Evolutionary conservation across 2,329 filamentous ascomycete genomes (phyloP).

Genomic region (Myriangium duriaei): DNA sequence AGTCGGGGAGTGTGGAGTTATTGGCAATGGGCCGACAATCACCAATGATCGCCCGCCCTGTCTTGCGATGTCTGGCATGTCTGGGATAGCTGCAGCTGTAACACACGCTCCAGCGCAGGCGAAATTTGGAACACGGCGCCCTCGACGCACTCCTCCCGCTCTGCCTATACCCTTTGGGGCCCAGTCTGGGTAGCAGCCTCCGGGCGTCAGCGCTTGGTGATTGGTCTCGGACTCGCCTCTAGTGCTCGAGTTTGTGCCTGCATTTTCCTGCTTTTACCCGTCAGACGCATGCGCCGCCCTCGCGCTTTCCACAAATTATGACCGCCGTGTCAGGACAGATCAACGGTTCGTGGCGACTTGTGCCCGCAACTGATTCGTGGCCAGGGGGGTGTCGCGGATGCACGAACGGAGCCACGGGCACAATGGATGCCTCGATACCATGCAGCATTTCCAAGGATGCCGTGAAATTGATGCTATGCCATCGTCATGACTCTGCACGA

Average conservation of each 20-base stretch:
- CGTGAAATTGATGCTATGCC: too few species aligned
- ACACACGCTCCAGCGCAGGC: neutral
- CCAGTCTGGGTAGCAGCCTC: neutral
- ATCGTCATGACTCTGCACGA: too few species aligned
- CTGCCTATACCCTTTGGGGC: too few species aligned
- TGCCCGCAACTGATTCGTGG: neutral
- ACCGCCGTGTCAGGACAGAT: neutral
- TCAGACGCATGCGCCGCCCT: neutral
- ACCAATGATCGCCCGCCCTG: neutral
- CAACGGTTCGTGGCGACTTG: neutral
- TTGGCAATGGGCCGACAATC: neutral
- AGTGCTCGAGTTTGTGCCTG: slow-evolving; percentile 9
- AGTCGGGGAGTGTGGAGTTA: neutral
- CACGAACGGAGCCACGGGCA: neutral
- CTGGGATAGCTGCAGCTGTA: neutral
- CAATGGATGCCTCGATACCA: too few species aligned
- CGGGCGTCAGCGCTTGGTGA: neutral
- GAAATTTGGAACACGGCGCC: neutral
- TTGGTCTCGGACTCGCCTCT: neutral
- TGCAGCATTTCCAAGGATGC: too few species aligned
- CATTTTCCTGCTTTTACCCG: slow-evolving; percentile 9
- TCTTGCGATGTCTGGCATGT: neutral
- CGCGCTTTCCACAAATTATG: neutral
- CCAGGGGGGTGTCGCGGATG: neutral
- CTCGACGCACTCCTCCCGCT: too few species aligned